phyloP scores from a whole-genome alignment of 2,329 filamentous ascomycete genomes.

The Lecanicillium sp. region DNA sequence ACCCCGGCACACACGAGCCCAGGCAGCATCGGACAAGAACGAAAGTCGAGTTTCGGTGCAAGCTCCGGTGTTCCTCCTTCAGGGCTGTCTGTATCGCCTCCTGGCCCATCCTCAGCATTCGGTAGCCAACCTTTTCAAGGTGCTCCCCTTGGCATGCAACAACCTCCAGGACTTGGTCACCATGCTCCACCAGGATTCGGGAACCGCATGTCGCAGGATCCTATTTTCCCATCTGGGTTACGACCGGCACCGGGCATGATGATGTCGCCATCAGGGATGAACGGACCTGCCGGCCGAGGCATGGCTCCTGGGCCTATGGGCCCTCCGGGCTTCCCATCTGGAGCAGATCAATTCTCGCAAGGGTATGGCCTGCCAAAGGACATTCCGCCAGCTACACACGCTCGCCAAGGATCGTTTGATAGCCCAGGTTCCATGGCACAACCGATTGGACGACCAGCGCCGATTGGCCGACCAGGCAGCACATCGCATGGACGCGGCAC shows the following conservation, averaged over 20 bases:
- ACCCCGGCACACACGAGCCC: constrained; percentile 60
- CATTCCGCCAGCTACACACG: constrained; percentile 46
- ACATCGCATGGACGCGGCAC: constrained; percentile 46
- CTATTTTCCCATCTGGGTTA: constrained; percentile 39
- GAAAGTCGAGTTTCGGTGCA: constrained; percentile 51
- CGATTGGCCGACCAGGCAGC: constrained; percentile 82
- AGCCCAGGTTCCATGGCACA: constrained; percentile 47
- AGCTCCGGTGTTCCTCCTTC: constrained; percentile 16
- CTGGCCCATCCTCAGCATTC: constrained; percentile 24
- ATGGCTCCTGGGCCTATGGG: constrained; percentile 31
- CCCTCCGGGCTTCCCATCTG: constrained; percentile 28
- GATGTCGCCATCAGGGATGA: constrained; percentile 45
- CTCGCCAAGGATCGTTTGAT: constrained; percentile 70
- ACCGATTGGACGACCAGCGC: constrained; percentile 73
- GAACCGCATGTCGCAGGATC: constrained; percentile 48
- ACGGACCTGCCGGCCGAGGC: constrained; percentile 32
- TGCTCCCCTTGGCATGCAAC: constrained; percentile 46
- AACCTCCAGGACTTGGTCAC: constrained; percentile 29
- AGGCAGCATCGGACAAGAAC: constrained; percentile 52
- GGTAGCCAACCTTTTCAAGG: constrained; percentile 41
- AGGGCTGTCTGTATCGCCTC: constrained; percentile 48
- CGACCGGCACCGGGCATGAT: constrained; percentile 36
- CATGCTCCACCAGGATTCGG: constrained; percentile 42
- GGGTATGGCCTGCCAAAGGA: constrained; percentile 26
- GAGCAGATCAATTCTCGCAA: constrained; percentile 22